A percentile compares a stretch with the other conserved stretches of the same genome.
These are phyloP conservation scores for Crassisporium funariophilum DNA, from an alignment of 768 basidiomycete species.

Conservation along the genomic window DNA sequence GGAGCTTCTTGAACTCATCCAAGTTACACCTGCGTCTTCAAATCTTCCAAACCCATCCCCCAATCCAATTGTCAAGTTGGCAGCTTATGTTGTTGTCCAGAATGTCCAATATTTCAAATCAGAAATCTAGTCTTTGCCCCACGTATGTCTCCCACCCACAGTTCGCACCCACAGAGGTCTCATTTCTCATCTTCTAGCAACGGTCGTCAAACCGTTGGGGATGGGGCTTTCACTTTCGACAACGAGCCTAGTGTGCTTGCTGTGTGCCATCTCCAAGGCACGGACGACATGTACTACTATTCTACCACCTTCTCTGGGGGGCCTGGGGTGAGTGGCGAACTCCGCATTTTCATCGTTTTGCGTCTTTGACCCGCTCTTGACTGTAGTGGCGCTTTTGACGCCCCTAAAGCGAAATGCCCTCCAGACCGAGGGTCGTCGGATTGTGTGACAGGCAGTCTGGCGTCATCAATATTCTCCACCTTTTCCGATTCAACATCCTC, in stretches of 20 bases:
- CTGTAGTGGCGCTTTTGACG: slow-evolving; percentile 93
- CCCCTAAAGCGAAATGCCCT: slow-evolving; percentile 90
- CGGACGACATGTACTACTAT: slow-evolving; percentile 84
- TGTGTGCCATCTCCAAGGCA: slow-evolving; percentile 83
- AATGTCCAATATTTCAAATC: slow-evolving; percentile 72
- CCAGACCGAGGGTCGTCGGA: slow-evolving; percentile 92
- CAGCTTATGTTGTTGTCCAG: slow-evolving; percentile 77
- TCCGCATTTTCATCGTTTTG: neutral
- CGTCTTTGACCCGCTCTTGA: slow-evolving; percentile 12
- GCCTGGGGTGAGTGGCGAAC: slow-evolving; percentile 71
- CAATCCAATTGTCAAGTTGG: slow-evolving; percentile 69
- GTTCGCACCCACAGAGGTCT: slow-evolving; percentile 14
- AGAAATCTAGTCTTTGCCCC: slow-evolving; percentile 94
- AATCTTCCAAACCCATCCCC: slow-evolving; percentile 19
- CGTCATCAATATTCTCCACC: slow-evolving; percentile 56
- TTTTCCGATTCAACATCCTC: slow-evolving; percentile 38
- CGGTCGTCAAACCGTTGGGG: slow-evolving; percentile 95
- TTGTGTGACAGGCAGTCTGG: slow-evolving; percentile 93
- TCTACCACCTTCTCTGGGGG: slow-evolving; percentile 94
- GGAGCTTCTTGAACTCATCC: slow-evolving; percentile 16
- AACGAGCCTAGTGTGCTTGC: slow-evolving; percentile 80
- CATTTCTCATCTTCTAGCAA: slow-evolving; percentile 55
- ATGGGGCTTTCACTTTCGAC: slow-evolving; percentile 90
- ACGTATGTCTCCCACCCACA: slow-evolving; percentile 52
- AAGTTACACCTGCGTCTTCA: slow-evolving; percentile 17